Conservation (phyloP, 768 basidiomycete genomes). For the Suillus clintonianus region DNA sequence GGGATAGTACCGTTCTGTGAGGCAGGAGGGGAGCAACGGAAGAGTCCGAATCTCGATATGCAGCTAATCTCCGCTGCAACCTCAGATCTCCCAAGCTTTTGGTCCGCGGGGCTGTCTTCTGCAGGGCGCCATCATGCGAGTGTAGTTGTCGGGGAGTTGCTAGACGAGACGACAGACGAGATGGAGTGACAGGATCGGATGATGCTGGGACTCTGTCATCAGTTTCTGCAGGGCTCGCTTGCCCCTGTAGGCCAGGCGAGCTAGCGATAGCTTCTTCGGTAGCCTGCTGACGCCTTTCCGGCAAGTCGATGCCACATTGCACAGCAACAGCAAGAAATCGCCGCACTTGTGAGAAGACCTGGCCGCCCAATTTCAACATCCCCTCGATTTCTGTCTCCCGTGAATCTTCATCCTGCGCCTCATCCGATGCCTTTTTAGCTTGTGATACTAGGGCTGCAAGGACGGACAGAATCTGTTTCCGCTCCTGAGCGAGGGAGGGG, state of each 20-base stretch:
- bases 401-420: conserved; percentile 44
- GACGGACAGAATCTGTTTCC: conserved; percentile 79
- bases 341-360: conserved; percentile 79
- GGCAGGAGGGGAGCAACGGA: conserved; percentile 37
- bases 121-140: conserved; percentile 20
- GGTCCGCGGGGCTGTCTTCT: conserved; percentile 41
- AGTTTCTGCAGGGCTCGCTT: conserved; percentile 16
- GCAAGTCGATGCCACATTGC: conserved; percentile 73
- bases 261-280: conserved; percentile 13
- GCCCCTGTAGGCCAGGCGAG: conserved; percentile 11
- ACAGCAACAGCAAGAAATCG: conserved; percentile 76
- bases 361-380: conserved; percentile 81
- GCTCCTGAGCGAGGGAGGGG: conserved; percentile 69
- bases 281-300: conserved; percentile 44
- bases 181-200: conserved; percentile 4
- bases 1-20: conserved; percentile 26
- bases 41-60: conserved; percentile 40
- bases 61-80: conserved; percentile 27
- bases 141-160: conserved; percentile 35
- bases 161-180: conserved; percentile 11
- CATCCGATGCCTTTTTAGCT: conserved; percentile 63
- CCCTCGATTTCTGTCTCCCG: conserved; percentile 61
- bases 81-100: conserved; percentile 59
- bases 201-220: conserved; percentile 14
- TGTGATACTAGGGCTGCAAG: conserved; percentile 83